A percentile compares a stretch with the other conserved stretches of the same genome.
phyloP scores from a whole-genome alignment of 371 early-diverging fungal species.

The Zychaea mexicana region DNA sequence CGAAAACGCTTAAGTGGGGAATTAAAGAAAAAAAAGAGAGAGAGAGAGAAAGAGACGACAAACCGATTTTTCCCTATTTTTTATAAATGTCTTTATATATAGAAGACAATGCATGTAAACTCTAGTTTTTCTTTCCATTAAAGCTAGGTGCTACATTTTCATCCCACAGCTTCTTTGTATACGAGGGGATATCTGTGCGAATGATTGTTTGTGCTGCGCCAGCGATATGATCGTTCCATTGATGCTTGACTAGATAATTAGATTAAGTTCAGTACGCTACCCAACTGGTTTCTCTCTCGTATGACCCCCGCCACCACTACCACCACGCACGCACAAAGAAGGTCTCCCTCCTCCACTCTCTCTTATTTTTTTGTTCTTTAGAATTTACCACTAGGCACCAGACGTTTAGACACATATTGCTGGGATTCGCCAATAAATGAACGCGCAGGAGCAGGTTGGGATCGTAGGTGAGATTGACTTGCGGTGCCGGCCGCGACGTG shows the following conservation, averaged over 20 bases:
- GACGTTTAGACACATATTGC: slow-evolving; percentile 16
- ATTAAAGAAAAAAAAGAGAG: slow-evolving; percentile 2
- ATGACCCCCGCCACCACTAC: no score
- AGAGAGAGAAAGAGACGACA: neutral
- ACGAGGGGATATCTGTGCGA: slow-evolving; percentile 29
- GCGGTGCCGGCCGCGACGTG: slow-evolving; percentile 24
- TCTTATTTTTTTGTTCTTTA: no score
- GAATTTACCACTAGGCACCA: slow-evolving; percentile 1
- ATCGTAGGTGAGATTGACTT: slow-evolving; percentile 6
- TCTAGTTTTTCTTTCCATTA: slow-evolving; percentile 3
- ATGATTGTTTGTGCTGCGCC: slow-evolving; percentile 32
- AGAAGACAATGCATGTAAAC: neutral
- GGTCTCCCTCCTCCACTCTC: no score
- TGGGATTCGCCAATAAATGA: slow-evolving; percentile 22
- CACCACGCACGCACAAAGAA: no score
- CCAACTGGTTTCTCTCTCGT: no score
- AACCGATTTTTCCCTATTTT: no score
- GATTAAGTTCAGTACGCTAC: no score
- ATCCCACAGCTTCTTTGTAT: slow-evolving; percentile 22
- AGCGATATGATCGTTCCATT: slow-evolving; percentile 43
- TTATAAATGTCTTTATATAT: neutral
- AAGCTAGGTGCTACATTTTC: slow-evolving; percentile 27
- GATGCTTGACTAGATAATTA: slow-evolving; percentile 33
- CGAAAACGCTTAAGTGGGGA: neutral
- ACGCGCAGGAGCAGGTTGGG: slow-evolving; percentile 1